Evolutionary conservation across 192 early-diverging fungal genomes (phyloP).

Genomic region (Linderina pennispora): DNA sequence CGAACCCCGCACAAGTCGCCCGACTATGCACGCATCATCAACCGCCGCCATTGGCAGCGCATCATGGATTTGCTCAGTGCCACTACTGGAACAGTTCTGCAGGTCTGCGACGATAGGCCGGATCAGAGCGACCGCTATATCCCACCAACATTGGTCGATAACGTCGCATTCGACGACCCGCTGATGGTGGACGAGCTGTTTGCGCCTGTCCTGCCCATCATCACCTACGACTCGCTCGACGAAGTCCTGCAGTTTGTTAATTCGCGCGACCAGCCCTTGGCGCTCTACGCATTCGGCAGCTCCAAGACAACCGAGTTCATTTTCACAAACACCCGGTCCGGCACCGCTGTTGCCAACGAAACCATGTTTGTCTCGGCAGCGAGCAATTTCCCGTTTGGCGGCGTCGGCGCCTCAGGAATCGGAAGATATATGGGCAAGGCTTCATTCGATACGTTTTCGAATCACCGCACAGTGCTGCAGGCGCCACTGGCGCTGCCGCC

Average conservation of each 20-base stretch:
- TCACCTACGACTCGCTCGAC: slow-evolving; percentile 57
- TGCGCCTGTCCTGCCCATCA: slow-evolving; percentile 86
- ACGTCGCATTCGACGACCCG: slow-evolving; percentile 53
- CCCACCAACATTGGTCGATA: slow-evolving; percentile 76
- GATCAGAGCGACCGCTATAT: slow-evolving; percentile 65
- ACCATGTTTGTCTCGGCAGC: slow-evolving; percentile 55
- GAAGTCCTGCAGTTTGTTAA: slow-evolving; percentile 61
- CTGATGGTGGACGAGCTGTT: slow-evolving; percentile 87
- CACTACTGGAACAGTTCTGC: slow-evolving; percentile 46
- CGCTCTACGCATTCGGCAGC: slow-evolving; percentile 69
- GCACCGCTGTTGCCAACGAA: slow-evolving; percentile 77
- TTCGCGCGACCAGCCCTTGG: slow-evolving; percentile 65
- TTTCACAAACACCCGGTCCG: slow-evolving; percentile 64
- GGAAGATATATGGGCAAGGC: slow-evolving; percentile 77
- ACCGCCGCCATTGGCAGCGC: slow-evolving; percentile 62
- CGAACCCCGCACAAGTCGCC: slow-evolving; percentile 40
- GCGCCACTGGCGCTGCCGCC: slow-evolving; percentile 32
- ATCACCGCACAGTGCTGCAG: slow-evolving; percentile 57
- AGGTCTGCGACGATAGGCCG: slow-evolving; percentile 47
- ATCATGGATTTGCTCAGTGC: slow-evolving; percentile 49
- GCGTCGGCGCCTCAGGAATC: slow-evolving; percentile 77
- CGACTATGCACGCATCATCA: slow-evolving; percentile 69
- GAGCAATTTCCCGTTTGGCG: slow-evolving; percentile 76
- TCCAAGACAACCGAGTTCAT: slow-evolving; percentile 52
- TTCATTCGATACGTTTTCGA: slow-evolving; percentile 77